A percentile compares a stretch with the other conserved stretches of the same genome.
phyloP scores from a whole-genome alignment of 2,329 filamentous ascomycete genomes.

The Chaetothyriales sp. region DNA sequence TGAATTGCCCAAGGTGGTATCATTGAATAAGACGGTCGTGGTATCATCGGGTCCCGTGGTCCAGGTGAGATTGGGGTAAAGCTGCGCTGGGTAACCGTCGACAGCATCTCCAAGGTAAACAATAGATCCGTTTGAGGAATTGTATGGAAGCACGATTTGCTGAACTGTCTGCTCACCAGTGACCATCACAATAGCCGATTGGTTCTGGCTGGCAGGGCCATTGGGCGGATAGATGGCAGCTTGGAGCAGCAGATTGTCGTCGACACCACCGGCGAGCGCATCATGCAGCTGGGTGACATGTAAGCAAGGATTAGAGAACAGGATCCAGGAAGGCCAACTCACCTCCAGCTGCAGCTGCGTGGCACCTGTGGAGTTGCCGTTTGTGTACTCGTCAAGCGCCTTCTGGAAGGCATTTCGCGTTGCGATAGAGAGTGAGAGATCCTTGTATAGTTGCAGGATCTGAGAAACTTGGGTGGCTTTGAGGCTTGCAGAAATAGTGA shows the following conservation, averaged over 20 bases:
- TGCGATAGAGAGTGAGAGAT: slow-evolving; percentile 54
- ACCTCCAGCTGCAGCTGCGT: slow-evolving; percentile 4
- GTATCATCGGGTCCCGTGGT: slow-evolving; percentile 21
- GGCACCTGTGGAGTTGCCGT: slow-evolving; percentile 33
- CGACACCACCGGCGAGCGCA: slow-evolving; percentile 45
- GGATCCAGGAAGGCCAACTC: neutral
- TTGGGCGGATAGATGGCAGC: slow-evolving; percentile 56
- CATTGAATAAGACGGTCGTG: slow-evolving; percentile 24
- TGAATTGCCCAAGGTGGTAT: slow-evolving; percentile 27
- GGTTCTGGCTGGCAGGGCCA: slow-evolving; percentile 37
- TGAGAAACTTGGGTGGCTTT: slow-evolving; percentile 69
- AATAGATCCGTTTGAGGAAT: slow-evolving; percentile 39
- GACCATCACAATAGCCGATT: slow-evolving; percentile 41
- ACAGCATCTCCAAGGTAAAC: slow-evolving; percentile 45
- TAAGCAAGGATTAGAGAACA: neutral
- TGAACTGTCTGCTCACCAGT: slow-evolving; percentile 36
- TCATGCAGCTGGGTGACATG: slow-evolving; percentile 41
- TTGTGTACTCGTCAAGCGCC: slow-evolving; percentile 35
- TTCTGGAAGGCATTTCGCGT: slow-evolving; percentile 43
- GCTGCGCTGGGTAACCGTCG: slow-evolving; percentile 51
- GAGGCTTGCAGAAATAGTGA: slow-evolving; percentile 65
- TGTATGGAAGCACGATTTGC: slow-evolving; percentile 43
- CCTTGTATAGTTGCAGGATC: slow-evolving; percentile 62
- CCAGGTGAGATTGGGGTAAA: slow-evolving; percentile 69
- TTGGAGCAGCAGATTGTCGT: slow-evolving; percentile 45